Percentiles rank a stretch among this genome's conserved stretches.
Evolutionary conservation across 495 filamentous ascomycete genomes (phyloP).

Genomic region (Podospora appendiculata): DNA sequence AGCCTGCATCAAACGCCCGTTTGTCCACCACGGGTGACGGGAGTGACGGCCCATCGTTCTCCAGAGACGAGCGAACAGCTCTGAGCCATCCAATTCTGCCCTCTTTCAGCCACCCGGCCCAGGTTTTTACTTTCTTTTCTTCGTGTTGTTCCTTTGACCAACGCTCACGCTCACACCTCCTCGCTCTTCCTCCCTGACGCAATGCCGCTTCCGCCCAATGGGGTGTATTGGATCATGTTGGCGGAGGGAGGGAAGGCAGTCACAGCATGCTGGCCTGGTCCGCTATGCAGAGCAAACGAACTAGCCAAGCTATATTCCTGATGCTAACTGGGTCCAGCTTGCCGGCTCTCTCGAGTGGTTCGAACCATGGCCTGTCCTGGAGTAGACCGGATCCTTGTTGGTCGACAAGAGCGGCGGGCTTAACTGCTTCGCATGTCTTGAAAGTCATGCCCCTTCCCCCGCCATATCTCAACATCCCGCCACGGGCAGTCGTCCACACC

Average conservation of each 20-base stretch:
- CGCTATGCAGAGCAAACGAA: slow-evolving; percentile 13
- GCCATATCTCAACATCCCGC: slow-evolving; percentile 3
- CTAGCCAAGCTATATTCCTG: slow-evolving; percentile 9
- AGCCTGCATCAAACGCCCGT: slow-evolving; percentile 15
- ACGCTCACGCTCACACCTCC: neutral
- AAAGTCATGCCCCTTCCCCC: slow-evolving; percentile 25
- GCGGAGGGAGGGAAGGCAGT: slow-evolving; percentile 2
- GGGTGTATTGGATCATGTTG: neutral
- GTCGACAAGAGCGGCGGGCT: slow-evolving; percentile 7
- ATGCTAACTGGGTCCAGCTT: slow-evolving; percentile 16
- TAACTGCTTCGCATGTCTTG: slow-evolving; percentile 20
- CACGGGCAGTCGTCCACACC: neutral
- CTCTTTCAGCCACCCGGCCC: neutral
- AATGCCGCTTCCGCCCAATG: slow-evolving; percentile 11
- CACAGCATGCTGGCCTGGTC: slow-evolving; percentile 1
- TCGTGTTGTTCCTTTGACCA: slow-evolving; percentile 5
- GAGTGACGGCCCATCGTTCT: slow-evolving; percentile 1
- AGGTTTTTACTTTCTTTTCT: neutral
- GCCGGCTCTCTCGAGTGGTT: slow-evolving; percentile 16
- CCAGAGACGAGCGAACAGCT: slow-evolving; percentile 3
- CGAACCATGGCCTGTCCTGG: slow-evolving; percentile 7
- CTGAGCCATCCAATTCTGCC: neutral
- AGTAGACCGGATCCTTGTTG: slow-evolving; percentile 8
- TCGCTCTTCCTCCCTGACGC: neutral
- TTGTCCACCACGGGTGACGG: slow-evolving; percentile 4